These are phyloP conservation scores for Poa annua DNA, from an alignment of 176 grass and related monocot species.

Conservation along the genomic window DNA sequence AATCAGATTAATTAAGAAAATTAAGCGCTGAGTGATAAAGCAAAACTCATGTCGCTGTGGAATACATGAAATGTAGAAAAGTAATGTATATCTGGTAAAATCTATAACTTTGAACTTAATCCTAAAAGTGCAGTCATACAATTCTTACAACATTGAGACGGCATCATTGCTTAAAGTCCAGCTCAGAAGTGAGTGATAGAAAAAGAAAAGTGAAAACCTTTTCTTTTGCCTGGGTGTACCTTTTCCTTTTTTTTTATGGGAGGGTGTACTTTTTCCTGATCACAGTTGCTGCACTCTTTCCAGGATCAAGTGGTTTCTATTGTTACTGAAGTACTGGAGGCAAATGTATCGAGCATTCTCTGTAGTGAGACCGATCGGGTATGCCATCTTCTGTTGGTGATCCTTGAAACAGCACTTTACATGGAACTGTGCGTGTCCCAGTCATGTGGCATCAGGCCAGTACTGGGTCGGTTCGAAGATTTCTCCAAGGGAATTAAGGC, in stretches of 20 bases:
- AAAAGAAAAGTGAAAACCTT: background rate
- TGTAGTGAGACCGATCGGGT: conserved; percentile 48
- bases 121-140: background rate
- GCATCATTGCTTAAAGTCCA: conserved; percentile 15
- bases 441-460: conserved; percentile 81
- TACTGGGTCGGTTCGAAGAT: conserved; percentile 80
- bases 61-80: background rate
- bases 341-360: conserved; percentile 53
- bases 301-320: conserved; percentile 93
- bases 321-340: conserved; percentile 66
- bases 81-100: background rate
- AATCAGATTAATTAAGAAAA: background rate
- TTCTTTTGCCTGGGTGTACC: background rate
- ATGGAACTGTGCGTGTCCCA: conserved; percentile 86
- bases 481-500: conserved; percentile 83
- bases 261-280: background rate
- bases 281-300: conserved; percentile 16
- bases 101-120: background rate
- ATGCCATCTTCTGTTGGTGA: conserved; percentile 63
- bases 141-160: background rate
- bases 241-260: too few species aligned
- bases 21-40: background rate
- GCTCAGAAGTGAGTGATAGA: background rate
- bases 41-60: background rate
- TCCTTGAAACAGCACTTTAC: conserved; percentile 81